Base-by-base conservation (phyloP, 768 basidiomycete genomes). In the Boletus vermiculosoides region DNA sequence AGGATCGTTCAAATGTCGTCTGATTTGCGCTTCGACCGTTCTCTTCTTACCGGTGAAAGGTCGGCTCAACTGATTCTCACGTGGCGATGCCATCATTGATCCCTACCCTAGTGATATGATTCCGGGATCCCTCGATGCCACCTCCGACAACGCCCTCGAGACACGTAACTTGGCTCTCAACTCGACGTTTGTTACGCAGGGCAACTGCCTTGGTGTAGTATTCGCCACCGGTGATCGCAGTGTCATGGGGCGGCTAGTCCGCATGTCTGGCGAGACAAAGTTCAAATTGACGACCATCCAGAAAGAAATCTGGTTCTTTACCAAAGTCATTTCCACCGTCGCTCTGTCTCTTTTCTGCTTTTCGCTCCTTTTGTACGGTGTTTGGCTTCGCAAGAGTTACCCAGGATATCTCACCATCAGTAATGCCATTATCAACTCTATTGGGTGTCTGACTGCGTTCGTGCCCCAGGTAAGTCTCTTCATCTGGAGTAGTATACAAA, bases 211-310 rank as follows among this genome's bases (percentile, higher is more conserved):
- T 34, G 77, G 78, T 22, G 60, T 79, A 0, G 75, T 76, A 5
- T 76, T 80, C 34, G 73, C 76, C 28, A 76, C 73, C 1, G 79
- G 79, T 37, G 76, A 77, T 58, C 78, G 73, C 37, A 73, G 75
- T 1, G 65, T 77, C 52, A 78, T 80, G 78, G 84, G 83, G 9
- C 79, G 80, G 30, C 78, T 85, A 56, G 82, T 83, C 23, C 76
- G 79, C 59, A 76, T 84, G 63, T 81, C 82, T 0, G 77, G 74
- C 18, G 73, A 77, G 49, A 74, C 73, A 12, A 78, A 77, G 57
- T 72, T 75, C 65, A 79, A 77, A 56, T 63, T 79, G 36, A 80
- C 80, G 0, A 76, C 78, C 23, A 75, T 81, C 28, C 79, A 81
- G 60, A 72, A 63, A 44, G 80, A 81, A 56, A 74, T 80, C 2